Base-by-base conservation (phyloP, 257 asterid genomes). In the Handroanthus guayacan region DNA sequence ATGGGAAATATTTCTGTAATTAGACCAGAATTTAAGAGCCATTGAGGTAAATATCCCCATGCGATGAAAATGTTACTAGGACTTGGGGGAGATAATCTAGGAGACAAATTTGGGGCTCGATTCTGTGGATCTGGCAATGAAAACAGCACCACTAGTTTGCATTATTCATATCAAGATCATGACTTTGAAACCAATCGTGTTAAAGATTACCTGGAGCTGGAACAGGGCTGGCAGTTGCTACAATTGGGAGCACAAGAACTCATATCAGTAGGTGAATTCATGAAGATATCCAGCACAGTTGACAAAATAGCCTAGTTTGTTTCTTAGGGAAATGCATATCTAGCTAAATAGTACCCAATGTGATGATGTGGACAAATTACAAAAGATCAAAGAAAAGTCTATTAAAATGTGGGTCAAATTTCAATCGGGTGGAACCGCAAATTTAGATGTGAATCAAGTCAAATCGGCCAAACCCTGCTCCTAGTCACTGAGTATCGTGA, bases 141-240 rank as follows among this genome's bases (percentile, higher is more conserved):
- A 52, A 79, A 68, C 31, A 25, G 31, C 31, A 25, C 31, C 31
- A 62, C 31, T 25, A 25, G 31, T 25, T 25, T 25, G 47, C 25
- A 43, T 56, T 39, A 25, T 25, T 55, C 56, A n/a, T 1, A 16
- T 16, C 13, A 25, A 11, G 14, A 71, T 12, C 20, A 37, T 56
- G 67, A 13, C 11, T 16, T 8, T 37, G 20, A 67, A 44, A 67
- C 17, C 13, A 11, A 54, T 47, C 1, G 34, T 52, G 2, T 61
- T 20, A 48, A 79, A 39, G 2, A 17, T 4, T 85, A 91, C 97
- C 91, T 84, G 91, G 94, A 77, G 96, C 82, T 72, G 97, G 90
- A 75, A 89, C 78, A 6, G 95, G 89, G 14, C 90, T 78, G 41
- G 79, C 83, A 51, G 84, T 57, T 81, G 81, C 89, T 86, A 83